Evolutionary conservation across 495 filamentous ascomycete genomes (phyloP).

Genomic region (Cetradonia linearis): DNA sequence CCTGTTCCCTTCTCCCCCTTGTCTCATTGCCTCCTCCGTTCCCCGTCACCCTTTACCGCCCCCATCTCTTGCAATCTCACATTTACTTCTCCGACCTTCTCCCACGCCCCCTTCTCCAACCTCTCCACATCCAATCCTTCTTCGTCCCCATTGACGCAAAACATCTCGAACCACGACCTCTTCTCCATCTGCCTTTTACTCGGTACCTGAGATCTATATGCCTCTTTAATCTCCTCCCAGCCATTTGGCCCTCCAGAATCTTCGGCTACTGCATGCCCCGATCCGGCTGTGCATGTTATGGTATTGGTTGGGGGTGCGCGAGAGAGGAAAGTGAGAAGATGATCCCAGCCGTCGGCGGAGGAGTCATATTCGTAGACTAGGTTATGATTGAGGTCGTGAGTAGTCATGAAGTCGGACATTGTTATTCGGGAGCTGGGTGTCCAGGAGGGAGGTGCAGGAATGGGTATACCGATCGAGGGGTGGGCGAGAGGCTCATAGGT

Average conservation of each 20-base stretch:
- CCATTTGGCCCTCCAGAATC: conserved; percentile 21
- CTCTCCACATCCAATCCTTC: conserved; percentile 15
- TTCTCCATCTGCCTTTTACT: conserved; percentile 21
- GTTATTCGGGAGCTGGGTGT: not conserved
- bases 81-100: not conserved
- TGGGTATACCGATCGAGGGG: conserved; percentile 19
- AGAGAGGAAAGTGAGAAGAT: conserved; percentile 23
- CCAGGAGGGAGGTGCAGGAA: conserved; percentile 15
- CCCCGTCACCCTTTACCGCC: not conserved
- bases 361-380: conserved; percentile 29
- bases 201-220: conserved; percentile 23
- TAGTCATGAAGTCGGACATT: conserved; percentile 17
- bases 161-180: conserved; percentile 25
- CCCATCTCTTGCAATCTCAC: not conserved
- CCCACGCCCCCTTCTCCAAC: not conserved
- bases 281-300: conserved; percentile 21
- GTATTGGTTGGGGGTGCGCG: conserved; percentile 15
- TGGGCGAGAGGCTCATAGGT: conserved; percentile 20
- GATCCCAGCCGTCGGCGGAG: conserved; percentile 29
- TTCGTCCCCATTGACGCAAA: conserved; percentile 20
- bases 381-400: conserved; percentile 16
- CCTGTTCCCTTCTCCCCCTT: not conserved
- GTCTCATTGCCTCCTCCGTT: not conserved
- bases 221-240: conserved; percentile 25
- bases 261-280: conserved; percentile 26